Conservation (phyloP, 352 stramenopile genomes). For the Phytopythium montanum region DNA sequence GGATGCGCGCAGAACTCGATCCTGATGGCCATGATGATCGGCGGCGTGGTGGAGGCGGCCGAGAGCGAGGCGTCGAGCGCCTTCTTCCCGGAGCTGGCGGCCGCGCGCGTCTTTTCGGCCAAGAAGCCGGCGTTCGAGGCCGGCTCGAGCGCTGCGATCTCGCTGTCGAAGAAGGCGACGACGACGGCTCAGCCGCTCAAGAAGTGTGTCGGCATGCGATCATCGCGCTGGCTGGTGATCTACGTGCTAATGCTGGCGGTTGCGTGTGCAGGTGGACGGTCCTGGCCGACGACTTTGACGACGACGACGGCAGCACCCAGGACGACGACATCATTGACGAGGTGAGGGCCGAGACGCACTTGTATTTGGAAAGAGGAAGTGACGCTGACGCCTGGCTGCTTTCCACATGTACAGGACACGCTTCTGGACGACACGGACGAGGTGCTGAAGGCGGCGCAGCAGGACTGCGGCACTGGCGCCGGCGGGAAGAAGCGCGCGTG, state of each 20-base stretch:
- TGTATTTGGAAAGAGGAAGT: not conserved
- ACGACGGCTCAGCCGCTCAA: conserved; percentile 29
- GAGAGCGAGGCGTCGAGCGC: conserved; percentile 27
- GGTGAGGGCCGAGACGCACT: conserved; percentile 10
- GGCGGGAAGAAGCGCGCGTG: conserved; percentile 91
- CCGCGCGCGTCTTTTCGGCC: conserved; percentile 38
- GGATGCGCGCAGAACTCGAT: conserved; percentile 35
- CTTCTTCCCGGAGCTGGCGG: conserved; percentile 43
- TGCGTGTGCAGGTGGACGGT: conserved; percentile 46
- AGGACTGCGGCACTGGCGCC: conserved; percentile 74
- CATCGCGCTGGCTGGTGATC: too few species aligned
- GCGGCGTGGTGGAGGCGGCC: conserved; percentile 60
- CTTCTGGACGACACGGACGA: conserved; percentile 83
- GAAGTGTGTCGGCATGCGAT: conserved; percentile 22
- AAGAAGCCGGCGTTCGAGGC: conserved; percentile 66
- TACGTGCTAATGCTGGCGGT: not conserved
- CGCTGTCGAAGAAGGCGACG: conserved; percentile 39
- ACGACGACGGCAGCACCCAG: conserved; percentile 36
- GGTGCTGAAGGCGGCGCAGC: conserved; percentile 65
- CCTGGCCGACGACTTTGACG: conserved; percentile 56
- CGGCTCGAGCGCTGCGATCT: conserved; percentile 38
- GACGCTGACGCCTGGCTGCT: not conserved
- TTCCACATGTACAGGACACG: conserved; percentile 34
- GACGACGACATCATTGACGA: conserved; percentile 83
- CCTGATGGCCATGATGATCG: conserved; percentile 79